Percentiles rank a stretch among this genome's conserved stretches.
These are phyloP conservation scores for Eragrostis nindensis DNA, from an alignment of 176 grass and related monocot species.

Conservation along the genomic window DNA sequence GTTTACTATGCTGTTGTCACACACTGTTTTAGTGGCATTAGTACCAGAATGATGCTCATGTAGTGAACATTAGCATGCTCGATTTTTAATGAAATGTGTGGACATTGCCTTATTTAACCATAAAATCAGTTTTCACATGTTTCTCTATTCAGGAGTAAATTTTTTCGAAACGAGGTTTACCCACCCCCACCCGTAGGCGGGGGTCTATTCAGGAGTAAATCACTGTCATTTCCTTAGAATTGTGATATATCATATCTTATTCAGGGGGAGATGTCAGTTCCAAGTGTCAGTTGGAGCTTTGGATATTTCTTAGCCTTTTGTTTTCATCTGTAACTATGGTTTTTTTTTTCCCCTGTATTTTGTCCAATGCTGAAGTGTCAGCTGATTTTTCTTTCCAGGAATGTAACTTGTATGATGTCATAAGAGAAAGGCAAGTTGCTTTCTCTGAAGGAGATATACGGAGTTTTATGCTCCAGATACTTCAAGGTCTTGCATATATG, in stretches of 20 bases:
- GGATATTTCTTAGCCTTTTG: background rate
- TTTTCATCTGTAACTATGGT: background rate
- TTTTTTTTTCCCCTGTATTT: constrained; percentile 3
- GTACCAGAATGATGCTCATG: background rate
- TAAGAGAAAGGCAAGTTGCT: constrained; percentile 59
- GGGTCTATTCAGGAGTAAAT: background rate
- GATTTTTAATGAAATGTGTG: background rate
- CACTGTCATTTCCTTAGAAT: background rate
- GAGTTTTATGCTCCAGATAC: constrained; percentile 71
- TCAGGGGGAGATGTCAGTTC: background rate
- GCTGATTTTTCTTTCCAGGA: constrained; percentile 39
- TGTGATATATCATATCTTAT: background rate
- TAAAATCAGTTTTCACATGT: background rate
- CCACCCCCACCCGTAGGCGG: no score
- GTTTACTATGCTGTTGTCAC: background rate
- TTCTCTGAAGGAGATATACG: constrained; percentile 77
- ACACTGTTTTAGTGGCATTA: background rate
- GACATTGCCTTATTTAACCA: background rate
- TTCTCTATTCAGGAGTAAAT: no score
- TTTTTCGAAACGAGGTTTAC: no score
- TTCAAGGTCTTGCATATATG: constrained; percentile 87
- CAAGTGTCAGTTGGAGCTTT: constrained; percentile 13
- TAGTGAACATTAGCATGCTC: background rate
- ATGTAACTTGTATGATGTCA: constrained; percentile 81
- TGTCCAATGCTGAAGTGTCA: background rate